These are phyloP conservation scores for Carex sylvatica DNA, from an alignment of 202 grass and related monocot species.

Conservation along the genomic window DNA sequence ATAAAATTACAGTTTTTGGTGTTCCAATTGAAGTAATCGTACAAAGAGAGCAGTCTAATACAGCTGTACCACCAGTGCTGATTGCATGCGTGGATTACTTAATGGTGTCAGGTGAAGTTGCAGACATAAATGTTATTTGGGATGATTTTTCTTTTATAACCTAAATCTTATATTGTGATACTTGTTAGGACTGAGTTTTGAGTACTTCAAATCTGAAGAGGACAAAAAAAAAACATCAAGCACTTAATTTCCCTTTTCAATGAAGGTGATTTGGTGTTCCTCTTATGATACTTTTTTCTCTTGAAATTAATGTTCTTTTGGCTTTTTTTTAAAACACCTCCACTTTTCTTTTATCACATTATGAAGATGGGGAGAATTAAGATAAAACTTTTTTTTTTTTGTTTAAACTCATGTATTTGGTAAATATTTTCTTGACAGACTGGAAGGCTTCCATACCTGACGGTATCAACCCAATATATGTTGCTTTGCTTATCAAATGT, in stretches of 20 bases:
- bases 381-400: background rate
- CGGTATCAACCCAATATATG: slow-evolving; percentile 55
- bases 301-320: slow-evolving; percentile 23
- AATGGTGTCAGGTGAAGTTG: slow-evolving; percentile 67
- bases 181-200: slow-evolving; percentile 57
- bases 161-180: background rate
- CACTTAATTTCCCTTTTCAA: slow-evolving; percentile 89
- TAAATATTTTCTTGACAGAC: slow-evolving; percentile 43
- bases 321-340: background rate
- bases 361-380: background rate
- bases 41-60: slow-evolving; percentile 63
- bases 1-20: slow-evolving; percentile 69
- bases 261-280: slow-evolving; percentile 42
- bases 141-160: slow-evolving; percentile 21
- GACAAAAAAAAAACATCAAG: slow-evolving; percentile 63
- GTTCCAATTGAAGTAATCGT: slow-evolving; percentile 73
- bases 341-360: background rate
- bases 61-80: slow-evolving; percentile 77
- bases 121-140: slow-evolving; percentile 27
- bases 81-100: slow-evolving; percentile 76
- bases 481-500: slow-evolving; percentile 81
- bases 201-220: slow-evolving; percentile 87
- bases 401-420: background rate
- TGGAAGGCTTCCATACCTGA: slow-evolving; percentile 71
- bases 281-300: slow-evolving; percentile 25